Evolutionary conservation across 108 stramenopile species (phyloP).

Genomic region (Cyclotella baltica): DNA sequence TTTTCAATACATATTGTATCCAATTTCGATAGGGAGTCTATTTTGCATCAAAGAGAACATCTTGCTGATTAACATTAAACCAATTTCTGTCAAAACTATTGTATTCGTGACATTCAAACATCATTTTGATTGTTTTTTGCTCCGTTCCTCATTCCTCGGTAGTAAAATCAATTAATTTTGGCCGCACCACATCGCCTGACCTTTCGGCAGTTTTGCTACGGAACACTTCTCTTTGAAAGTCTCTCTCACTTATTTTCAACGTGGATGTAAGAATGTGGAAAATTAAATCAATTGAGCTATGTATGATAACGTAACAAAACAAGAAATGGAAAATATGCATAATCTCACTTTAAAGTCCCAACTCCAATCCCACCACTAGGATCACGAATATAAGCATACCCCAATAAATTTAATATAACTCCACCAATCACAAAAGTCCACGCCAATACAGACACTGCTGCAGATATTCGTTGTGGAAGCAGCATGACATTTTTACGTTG

Average conservation of each 20-base stretch:
- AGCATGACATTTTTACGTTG: conserved; percentile 38
- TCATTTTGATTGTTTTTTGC: too few relatives aligned
- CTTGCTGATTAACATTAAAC: too few relatives aligned
- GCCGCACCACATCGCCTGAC: too few relatives aligned
- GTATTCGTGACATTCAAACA: too few relatives aligned
- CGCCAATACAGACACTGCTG: conserved; percentile 24
- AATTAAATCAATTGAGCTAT: too few relatives aligned
- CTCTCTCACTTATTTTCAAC: not conserved
- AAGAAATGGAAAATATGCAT: not conserved
- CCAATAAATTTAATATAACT: conserved; percentile 41
- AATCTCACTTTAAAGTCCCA: conserved; percentile 41
- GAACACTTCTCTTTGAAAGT: conserved; percentile 19
- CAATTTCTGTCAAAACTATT: too few relatives aligned
- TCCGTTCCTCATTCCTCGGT: too few relatives aligned
- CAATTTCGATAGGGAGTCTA: too few relatives aligned
- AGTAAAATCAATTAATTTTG: too few relatives aligned
- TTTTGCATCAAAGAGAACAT: too few relatives aligned
- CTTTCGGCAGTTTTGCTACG: not conserved
- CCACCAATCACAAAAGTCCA: conserved; percentile 47
- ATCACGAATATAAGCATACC: conserved; percentile 37
- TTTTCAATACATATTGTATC: too few relatives aligned
- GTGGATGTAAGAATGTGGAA: too few relatives aligned
- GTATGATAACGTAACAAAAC: not conserved
- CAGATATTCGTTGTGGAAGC: conserved; percentile 43
- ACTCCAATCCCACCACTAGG: conserved; percentile 48